Percentiles rank a stretch among this genome's conserved stretches.
These are phyloP conservation scores for Boletellus ananas DNA, from an alignment of 768 basidiomycete genomes.

Conservation along the genomic window DNA sequence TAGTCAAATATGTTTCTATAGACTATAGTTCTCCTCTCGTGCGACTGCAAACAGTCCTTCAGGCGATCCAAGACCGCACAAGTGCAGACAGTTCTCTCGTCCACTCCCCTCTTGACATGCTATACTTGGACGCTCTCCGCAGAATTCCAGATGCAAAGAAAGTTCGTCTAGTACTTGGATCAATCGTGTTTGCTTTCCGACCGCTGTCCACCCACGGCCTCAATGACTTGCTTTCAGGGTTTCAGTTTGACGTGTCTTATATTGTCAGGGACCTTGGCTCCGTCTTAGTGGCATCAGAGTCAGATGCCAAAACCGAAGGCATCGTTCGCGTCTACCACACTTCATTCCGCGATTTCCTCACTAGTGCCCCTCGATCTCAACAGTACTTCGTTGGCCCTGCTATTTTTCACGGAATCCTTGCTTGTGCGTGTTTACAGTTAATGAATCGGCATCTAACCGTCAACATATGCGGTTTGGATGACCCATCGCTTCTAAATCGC, in stretches of 20 bases:
- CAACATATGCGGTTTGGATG: constrained; percentile 13
- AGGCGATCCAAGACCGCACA: neutral
- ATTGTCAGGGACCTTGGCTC: constrained; percentile 13
- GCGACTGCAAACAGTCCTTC: constrained; percentile 12
- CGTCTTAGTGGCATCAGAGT: constrained; percentile 12
- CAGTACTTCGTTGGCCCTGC: constrained; percentile 12
- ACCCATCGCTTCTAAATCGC: constrained; percentile 10
- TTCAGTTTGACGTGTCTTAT: constrained; percentile 6
- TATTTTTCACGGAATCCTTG: constrained; percentile 12
- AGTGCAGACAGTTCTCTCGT: constrained; percentile 3
- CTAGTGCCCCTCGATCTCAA: constrained; percentile 10
- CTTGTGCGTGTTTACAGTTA: constrained; percentile 12
- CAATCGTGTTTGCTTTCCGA: constrained; percentile 10
- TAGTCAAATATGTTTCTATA: constrained; percentile 22
- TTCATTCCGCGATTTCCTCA: constrained; percentile 22
- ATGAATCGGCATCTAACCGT: constrained; percentile 13
- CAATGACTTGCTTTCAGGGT: constrained; percentile 7
- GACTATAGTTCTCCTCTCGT: constrained; percentile 7
- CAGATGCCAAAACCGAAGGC: constrained; percentile 2
- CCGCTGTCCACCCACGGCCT: constrained; percentile 15
- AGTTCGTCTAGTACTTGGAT: constrained; percentile 8
- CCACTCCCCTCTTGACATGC: constrained; percentile 11
- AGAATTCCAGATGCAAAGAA: constrained; percentile 9
- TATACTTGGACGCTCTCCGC: constrained; percentile 16
- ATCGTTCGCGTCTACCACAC: constrained; percentile 19